Evolutionary conservation across 345 rosid species (phyloP).

Genomic region (Firmiana major): DNA sequence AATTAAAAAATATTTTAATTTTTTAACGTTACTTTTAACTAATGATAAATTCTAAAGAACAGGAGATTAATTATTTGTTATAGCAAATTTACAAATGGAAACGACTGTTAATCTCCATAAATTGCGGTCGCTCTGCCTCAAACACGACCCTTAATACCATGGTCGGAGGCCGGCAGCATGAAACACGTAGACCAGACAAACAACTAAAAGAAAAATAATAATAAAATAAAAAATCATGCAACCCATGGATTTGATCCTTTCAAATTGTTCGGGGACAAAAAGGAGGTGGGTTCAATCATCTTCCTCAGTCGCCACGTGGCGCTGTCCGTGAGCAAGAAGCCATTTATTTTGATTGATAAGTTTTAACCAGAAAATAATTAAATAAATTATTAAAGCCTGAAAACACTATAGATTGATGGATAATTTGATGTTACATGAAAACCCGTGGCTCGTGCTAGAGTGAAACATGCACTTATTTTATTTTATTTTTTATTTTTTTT

Average conservation of each 20-base stretch:
- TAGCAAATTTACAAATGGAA: neutral
- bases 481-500: neutral
- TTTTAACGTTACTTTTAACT: too few species aligned
- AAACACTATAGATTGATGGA: neutral
- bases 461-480: neutral
- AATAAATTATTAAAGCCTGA: neutral
- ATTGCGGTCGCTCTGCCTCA: neutral
- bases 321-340: neutral
- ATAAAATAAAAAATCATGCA: too few species aligned
- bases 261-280: neutral
- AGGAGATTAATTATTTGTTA: too few species aligned
- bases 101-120: neutral
- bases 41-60: too few species aligned
- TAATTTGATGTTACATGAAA: neutral
- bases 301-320: slow-evolving; percentile 7
- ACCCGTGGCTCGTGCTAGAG: neutral
- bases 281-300: neutral
- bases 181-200: slow-evolving; percentile 8
- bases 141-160: neutral
- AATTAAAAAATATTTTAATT: too few species aligned
- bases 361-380: neutral
- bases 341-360: neutral
- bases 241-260: neutral
- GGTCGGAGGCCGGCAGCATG: slow-evolving; percentile 6
- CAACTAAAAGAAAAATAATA: neutral